These are phyloP conservation scores for Talaromyces sp. DNA, from an alignment of 2,329 filamentous ascomycete genomes.

Conservation along the genomic window DNA sequence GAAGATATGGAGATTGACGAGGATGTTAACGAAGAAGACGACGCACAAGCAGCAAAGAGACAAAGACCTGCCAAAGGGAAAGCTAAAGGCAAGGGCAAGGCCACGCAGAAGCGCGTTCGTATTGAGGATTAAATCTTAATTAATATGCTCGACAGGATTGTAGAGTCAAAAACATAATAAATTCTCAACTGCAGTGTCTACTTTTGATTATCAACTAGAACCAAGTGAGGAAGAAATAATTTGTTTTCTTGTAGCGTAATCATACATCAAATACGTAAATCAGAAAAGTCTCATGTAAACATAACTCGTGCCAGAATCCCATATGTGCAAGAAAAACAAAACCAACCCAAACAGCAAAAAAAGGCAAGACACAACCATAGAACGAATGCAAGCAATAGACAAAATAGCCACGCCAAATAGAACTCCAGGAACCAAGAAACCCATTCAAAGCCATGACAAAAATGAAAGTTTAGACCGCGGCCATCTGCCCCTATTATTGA, in stretches of 20 bases:
- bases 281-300: not conserved
- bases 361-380: not conserved
- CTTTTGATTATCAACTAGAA: not conserved
- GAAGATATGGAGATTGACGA: conserved; percentile 1
- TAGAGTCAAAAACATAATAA: not conserved
- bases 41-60: not conserved
- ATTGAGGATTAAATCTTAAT: not conserved
- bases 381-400: not conserved
- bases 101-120: not conserved
- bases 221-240: not conserved
- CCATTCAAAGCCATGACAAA: not conserved
- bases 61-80: not conserved
- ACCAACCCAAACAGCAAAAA: not conserved
- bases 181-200: not conserved
- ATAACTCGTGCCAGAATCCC: not conserved
- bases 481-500: not conserved
- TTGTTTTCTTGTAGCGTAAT: not conserved
- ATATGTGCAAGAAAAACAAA: not conserved
- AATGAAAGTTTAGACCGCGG: not conserved
- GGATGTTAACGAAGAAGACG: not conserved
- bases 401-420: not conserved
- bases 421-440: not conserved
- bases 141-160: not conserved
- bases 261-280: not conserved
- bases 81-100: not conserved